A percentile compares a stretch with the other conserved stretches of the same genome.
phyloP scores from a whole-genome alignment of 2,329 filamentous ascomycete genomes.

The Ceratocystiopsis minuta region DNA sequence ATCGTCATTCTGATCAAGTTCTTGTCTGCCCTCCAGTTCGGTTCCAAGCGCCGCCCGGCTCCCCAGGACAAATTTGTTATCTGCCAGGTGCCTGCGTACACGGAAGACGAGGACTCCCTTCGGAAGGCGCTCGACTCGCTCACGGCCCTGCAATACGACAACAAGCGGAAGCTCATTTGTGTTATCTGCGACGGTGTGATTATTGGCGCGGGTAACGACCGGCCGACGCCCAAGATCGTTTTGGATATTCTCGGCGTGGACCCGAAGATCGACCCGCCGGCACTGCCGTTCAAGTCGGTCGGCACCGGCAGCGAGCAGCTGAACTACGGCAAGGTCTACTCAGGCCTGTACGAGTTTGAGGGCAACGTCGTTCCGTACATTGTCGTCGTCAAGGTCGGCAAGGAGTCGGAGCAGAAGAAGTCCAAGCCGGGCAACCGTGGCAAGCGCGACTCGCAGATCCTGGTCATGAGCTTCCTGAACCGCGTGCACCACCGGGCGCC shows the following conservation, averaged over 20 bases:
- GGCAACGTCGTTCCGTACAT: constrained; percentile 95
- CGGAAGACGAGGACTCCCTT: constrained; percentile 89
- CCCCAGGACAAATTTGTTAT: constrained; percentile 98
- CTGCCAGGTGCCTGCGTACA: constrained; percentile 94
- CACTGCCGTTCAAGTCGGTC: constrained; percentile 84
- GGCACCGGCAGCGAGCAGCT: constrained; percentile 79
- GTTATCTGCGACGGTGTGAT: constrained; percentile 97
- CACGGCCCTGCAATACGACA: constrained; percentile 88
- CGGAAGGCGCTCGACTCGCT: constrained; percentile 86
- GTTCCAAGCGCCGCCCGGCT: constrained; percentile 72
- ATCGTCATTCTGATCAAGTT: constrained; percentile 75
- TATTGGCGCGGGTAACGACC: constrained; percentile 86
- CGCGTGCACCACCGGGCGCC: constrained; percentile 84
- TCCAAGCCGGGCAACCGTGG: constrained; percentile 93
- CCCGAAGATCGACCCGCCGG: constrained; percentile 87
- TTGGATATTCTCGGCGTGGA: constrained; percentile 94
- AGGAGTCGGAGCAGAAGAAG: constrained; percentile 82
- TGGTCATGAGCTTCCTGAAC: constrained; percentile 95
- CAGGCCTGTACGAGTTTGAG: constrained; percentile 90
- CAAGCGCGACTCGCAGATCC: constrained; percentile 93
- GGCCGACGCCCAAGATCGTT: constrained; percentile 93
- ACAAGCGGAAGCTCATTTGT: constrained; percentile 92
- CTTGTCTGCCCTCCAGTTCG: constrained; percentile 79
- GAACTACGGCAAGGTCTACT: constrained; percentile 98
- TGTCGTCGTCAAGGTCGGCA: constrained; percentile 91